Conservation (phyloP, 176 grass and related monocot genomes). For the Thinopyrum elongatum region DNA sequence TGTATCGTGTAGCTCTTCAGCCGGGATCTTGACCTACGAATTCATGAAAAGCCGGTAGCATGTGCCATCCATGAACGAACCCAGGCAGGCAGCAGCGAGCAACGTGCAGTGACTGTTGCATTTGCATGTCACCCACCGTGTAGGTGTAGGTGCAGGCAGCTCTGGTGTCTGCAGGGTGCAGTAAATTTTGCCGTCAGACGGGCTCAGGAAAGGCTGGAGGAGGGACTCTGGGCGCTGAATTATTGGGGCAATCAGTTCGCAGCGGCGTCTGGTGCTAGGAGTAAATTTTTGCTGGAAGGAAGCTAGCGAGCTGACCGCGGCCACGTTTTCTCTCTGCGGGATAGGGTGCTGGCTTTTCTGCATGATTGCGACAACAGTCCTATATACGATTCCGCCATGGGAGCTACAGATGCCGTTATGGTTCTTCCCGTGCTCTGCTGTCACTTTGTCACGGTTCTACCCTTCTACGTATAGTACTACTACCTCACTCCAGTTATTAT, state of each 20-base stretch:
- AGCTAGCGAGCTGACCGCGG: background rate
- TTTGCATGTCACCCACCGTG: constrained; percentile 8
- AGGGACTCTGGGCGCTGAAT: background rate
- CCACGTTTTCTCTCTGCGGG: background rate
- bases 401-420: constrained; percentile 7
- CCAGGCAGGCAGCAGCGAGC: background rate
- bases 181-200: constrained; percentile 5
- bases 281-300: background rate
- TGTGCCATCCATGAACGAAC: constrained; percentile 17
- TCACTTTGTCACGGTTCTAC: background rate
- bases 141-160: background rate
- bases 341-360: background rate
- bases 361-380: background rate
- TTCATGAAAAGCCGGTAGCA: constrained; percentile 2
- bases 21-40: constrained; percentile 20
- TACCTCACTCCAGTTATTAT: too few relatives aligned
- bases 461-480: too few relatives aligned
- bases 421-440: background rate
- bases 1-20: background rate
- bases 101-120: background rate
- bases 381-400: background rate
- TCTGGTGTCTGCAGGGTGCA: background rate
- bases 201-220: background rate
- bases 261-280: background rate
- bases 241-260: constrained; percentile 18